phyloP scores from a whole-genome alignment of 768 basidiomycete genomes.

The Gymnopilus junonius region DNA sequence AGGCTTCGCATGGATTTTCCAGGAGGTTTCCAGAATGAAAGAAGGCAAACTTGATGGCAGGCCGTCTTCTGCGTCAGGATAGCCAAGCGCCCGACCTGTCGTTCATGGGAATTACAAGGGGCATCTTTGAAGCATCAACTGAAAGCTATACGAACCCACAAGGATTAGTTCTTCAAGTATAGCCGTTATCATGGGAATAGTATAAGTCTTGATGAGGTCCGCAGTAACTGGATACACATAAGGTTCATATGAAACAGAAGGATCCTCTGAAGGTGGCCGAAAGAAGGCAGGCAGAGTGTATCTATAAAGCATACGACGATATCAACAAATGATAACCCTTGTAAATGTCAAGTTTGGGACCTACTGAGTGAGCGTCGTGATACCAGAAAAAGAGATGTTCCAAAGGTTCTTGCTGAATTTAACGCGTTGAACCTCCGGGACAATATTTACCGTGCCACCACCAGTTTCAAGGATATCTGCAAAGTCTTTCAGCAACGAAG shows the following conservation, averaged over 20 bases:
- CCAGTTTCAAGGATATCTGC: slow-evolving; percentile 48
- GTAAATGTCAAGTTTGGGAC: slow-evolving; percentile 9
- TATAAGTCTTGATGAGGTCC: slow-evolving; percentile 34
- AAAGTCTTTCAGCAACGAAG: slow-evolving; percentile 49
- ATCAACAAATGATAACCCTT: too few species aligned
- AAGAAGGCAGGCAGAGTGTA: slow-evolving; percentile 14
- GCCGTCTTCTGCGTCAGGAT: slow-evolving; percentile 47
- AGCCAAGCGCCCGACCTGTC: slow-evolving; percentile 49
- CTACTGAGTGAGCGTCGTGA: slow-evolving; percentile 53
- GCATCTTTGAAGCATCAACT: neutral
- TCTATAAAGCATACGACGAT: neutral
- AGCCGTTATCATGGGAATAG: slow-evolving; percentile 39
- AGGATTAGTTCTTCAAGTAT: slow-evolving; percentile 44
- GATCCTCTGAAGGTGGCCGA: slow-evolving; percentile 10
- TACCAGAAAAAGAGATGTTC: slow-evolving; percentile 61
- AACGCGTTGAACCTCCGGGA: slow-evolving; percentile 60
- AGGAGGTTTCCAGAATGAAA: slow-evolving; percentile 41
- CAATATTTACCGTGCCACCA: slow-evolving; percentile 51
- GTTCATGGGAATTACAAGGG: neutral
- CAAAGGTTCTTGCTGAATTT: slow-evolving; percentile 70
- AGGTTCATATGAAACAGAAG: slow-evolving; percentile 18
- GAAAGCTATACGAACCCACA: slow-evolving; percentile 27
- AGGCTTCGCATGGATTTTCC: slow-evolving; percentile 41
- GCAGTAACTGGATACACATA: slow-evolving; percentile 34
- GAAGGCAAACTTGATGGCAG: slow-evolving; percentile 49